Conservation (phyloP, 2,329 filamentous ascomycete species). For the Trichoderma koningii region DNA sequence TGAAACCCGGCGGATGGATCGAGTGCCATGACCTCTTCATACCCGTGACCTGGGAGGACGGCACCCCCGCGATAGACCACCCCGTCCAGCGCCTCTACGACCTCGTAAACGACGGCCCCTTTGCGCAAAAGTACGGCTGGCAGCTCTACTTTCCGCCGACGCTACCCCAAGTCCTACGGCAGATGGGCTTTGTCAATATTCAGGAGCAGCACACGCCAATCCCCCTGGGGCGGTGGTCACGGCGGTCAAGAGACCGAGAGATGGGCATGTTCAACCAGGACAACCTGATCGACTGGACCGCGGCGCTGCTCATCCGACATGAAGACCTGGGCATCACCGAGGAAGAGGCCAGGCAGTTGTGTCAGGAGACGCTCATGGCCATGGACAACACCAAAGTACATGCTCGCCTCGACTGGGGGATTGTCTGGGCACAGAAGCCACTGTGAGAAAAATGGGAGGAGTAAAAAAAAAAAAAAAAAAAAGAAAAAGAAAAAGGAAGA, state of each 20-base stretch:
- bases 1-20: conserved; percentile 46
- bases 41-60: conserved; percentile 40
- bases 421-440: conserved; percentile 45
- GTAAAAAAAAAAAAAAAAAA: not conserved
- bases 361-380: conserved; percentile 37
- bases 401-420: conserved; percentile 41
- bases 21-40: conserved; percentile 44
- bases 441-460: not conserved
- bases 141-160: conserved; percentile 37
- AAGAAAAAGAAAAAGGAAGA: not conserved
- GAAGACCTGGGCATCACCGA: conserved; percentile 39
- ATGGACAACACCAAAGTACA: conserved; percentile 41
- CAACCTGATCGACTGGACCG: conserved; percentile 41
- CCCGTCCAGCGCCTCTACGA: conserved; percentile 40
- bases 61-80: conserved; percentile 35
- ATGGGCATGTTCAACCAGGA: conserved; percentile 44
- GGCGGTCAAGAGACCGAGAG: conserved; percentile 40
- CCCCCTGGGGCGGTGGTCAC: conserved; percentile 45
- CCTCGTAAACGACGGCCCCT: conserved; percentile 39
- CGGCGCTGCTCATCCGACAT: conserved; percentile 40
- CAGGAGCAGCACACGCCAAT: conserved; percentile 37
- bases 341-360: conserved; percentile 40
- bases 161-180: conserved; percentile 37
- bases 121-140: conserved; percentile 41
- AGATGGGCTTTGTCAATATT: conserved; percentile 42